Base-by-base conservation (phyloP, 1,284 basidiomycete genomes). In the Puccinia horiana region DNA sequence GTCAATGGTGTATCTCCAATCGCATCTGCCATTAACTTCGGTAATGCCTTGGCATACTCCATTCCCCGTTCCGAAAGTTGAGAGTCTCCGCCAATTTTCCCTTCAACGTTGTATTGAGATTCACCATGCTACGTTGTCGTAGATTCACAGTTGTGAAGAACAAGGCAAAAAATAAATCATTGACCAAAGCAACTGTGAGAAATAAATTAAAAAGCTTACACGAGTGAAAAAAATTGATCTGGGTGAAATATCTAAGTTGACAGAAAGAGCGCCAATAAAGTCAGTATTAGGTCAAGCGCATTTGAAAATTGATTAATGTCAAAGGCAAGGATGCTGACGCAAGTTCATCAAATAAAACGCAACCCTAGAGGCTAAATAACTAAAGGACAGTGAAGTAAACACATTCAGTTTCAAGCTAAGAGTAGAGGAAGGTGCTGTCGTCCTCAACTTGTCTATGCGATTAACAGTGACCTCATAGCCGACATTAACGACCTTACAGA, bases 341-440 rank as follows among this genome's bases (percentile, higher is more conserved):
- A 81, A 52, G 88, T 99, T 99, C 96, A 98, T 98, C 82, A 99
- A 89, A 88, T 97, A 99, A 88, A 98, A 99, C 3, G 95, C 96
- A 84, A 99, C 96, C 52, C 97, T 92, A 89, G 93, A 81, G 29
- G 80, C 70, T 32, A 81, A 56, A 52, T 81, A 81, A 29, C 80
- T 81, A 20, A 65, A 72, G 0, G 67, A 81, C 32, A 26, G 16
- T 2, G 40, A 58, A 40, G 56, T 12, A 14, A 70, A 23, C 40
- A 54, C 14, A 52, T 29, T 16, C 83, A 81, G 77, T 85, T 85
- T 69, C 84, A 83, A 37, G 83, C 84, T 47, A 85, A 81, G 40
- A 14, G 65, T 26, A 29, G 23, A 52, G 49, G 40, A 23, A 58
- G 54, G 23, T 14, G 47, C 14, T 35, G 18, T 1, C 2, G 42